Evolutionary conservation across 495 filamentous ascomycete species (phyloP).

Genomic region (Neurospora intermedia): DNA sequence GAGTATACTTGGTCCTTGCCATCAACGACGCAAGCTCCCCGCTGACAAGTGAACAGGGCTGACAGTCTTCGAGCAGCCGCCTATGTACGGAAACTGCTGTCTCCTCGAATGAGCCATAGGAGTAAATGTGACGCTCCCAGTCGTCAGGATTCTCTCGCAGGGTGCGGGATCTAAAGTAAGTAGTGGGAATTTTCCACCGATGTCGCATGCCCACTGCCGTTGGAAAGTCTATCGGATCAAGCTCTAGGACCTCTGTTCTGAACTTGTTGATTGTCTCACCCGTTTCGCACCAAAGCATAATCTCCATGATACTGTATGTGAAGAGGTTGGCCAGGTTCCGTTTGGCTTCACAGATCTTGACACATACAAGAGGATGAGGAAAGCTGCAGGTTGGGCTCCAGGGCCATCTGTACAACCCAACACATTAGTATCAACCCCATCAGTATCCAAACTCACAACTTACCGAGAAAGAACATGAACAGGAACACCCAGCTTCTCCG

Average conservation of each 20-base stretch:
- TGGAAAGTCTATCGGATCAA: conserved; percentile 45
- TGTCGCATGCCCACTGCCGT: conserved; percentile 48
- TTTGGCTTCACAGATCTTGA: conserved; percentile 42
- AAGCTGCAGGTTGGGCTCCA: conserved; percentile 21
- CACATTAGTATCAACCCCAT: neutral
- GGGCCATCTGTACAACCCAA: neutral
- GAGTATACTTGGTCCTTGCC: neutral
- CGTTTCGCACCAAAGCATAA: conserved; percentile 44
- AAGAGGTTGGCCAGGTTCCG: conserved; percentile 49
- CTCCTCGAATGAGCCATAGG: conserved; percentile 35
- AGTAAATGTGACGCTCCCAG: conserved; percentile 45
- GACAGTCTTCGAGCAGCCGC: neutral
- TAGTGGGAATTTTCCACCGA: conserved; percentile 44
- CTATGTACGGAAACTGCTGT: neutral
- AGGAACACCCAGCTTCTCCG: conserved; percentile 45
- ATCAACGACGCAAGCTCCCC: neutral
- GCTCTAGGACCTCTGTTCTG: conserved; percentile 39
- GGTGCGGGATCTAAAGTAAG: conserved; percentile 48
- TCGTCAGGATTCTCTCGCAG: conserved; percentile 46
- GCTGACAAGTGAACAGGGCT: neutral
- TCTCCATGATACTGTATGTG: conserved; percentile 50
- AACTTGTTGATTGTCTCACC: conserved; percentile 48
- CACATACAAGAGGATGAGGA: conserved; percentile 52
- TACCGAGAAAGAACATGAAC: conserved; percentile 47
- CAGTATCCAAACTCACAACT: neutral